Evolutionary conservation across 2,329 filamentous ascomycete genomes (phyloP).

Genomic region (Penicillium olsonii): DNA sequence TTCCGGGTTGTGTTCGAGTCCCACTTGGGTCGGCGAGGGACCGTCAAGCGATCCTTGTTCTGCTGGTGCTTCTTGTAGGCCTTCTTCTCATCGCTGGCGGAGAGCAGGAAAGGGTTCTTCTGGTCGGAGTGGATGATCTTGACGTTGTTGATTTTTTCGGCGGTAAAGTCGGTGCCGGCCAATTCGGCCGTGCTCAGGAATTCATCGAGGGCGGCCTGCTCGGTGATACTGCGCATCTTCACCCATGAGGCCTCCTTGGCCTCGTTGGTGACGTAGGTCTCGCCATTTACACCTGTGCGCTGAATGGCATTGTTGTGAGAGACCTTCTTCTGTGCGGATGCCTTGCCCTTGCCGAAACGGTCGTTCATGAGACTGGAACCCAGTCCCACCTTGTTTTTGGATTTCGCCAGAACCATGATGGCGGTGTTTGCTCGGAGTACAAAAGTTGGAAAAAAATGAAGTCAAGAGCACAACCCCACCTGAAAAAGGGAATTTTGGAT

Average conservation of each 20-base stretch:
- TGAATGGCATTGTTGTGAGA: conserved; percentile 67
- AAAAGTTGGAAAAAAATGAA: conserved; percentile 16
- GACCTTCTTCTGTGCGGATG: conserved; percentile 74
- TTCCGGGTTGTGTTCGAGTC: conserved; percentile 79
- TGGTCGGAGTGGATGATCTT: conserved; percentile 98
- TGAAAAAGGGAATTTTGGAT: conserved; percentile 30
- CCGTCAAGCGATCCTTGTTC: conserved; percentile 77
- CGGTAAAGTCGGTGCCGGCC: conserved; percentile 97
- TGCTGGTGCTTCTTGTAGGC: conserved; percentile 78
- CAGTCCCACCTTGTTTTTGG: conserved; percentile 90
- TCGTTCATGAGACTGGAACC: conserved; percentile 99
- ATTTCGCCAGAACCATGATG: conserved; percentile 79
- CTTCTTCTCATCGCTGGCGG: conserved; percentile 77
- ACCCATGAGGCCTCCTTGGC: conserved; percentile 93
- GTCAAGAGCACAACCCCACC: conserved; percentile 23
- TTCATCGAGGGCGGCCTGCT: conserved; percentile 94
- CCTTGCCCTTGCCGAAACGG: conserved; percentile 92
- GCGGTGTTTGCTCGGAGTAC: conserved; percentile 3
- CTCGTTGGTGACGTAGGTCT: conserved; percentile 88
- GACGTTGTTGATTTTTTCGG: conserved; percentile 98
- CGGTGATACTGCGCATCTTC: conserved; percentile 98
- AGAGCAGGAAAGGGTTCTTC: conserved; percentile 90
- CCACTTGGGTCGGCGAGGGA: conserved; percentile 88
- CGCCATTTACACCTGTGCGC: conserved; percentile 71
- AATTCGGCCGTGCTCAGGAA: conserved; percentile 94